Conservation (phyloP, 2,329 filamentous ascomycete genomes). For the Cercospora brassicicola region DNA sequence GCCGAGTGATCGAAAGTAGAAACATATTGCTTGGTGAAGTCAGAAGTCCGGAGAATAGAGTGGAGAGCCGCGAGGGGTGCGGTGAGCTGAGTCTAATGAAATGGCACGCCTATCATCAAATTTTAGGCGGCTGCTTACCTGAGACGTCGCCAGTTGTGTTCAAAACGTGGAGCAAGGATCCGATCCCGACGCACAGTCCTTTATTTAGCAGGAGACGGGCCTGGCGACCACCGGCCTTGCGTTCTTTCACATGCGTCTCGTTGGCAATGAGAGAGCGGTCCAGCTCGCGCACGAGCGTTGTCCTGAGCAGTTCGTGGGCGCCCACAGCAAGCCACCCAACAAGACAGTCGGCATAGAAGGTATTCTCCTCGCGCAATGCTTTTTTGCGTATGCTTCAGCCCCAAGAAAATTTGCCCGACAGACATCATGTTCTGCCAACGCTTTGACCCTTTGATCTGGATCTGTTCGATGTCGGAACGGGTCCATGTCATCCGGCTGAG, state of each 20-base stretch:
- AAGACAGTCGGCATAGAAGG: not conserved
- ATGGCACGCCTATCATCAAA: slow-evolving; percentile 10
- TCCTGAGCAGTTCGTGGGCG: not conserved
- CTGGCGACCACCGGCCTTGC: not conserved
- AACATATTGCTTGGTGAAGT: slow-evolving; percentile 8
- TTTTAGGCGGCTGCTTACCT: slow-evolving; percentile 5
- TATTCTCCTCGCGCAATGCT: not conserved
- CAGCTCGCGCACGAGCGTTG: not conserved
- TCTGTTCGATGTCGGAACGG: not conserved
- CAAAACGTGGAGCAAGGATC: slow-evolving; percentile 1
- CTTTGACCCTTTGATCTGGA: not conserved
- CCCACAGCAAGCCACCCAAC: not conserved
- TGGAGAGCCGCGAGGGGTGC: slow-evolving; percentile 9
- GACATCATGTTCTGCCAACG: not conserved
- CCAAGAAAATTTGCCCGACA: not conserved
- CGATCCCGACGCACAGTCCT: not conserved
- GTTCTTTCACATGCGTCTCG: not conserved
- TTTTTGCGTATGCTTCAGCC: not conserved
- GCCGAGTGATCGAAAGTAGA: slow-evolving; percentile 13
- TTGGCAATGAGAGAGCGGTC: not conserved
- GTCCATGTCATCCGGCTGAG: not conserved
- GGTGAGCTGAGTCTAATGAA: not conserved
- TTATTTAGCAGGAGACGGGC: slow-evolving; percentile 5
- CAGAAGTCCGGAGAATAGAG: slow-evolving; percentile 8
- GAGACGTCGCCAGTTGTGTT: not conserved